Evolutionary conservation across 2,329 filamentous ascomycete genomes (phyloP), one percentile per base, ranked within the genome.

Genomic region (Aspergillus sojae): DNA sequence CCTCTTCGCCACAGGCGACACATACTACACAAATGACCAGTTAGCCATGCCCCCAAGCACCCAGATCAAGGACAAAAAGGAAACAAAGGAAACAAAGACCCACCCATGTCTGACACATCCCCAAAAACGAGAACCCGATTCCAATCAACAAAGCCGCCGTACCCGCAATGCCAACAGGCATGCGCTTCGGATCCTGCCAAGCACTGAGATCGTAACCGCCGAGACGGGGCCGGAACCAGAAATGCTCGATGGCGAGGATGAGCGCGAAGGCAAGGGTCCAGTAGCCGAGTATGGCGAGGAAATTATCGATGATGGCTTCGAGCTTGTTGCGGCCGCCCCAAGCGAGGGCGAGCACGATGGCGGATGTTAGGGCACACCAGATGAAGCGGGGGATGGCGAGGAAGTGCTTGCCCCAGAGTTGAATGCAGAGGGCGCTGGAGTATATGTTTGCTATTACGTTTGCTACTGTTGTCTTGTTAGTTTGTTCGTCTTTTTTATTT

Each of bases 31-130:
- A 4, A 14, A 48, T 14, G 3, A 14, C 28, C 12, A 14, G 16
- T 58, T 48, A 53, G 46, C 36, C 3, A n/a, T 14, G 5, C 30
- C 30, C 30, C 11, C 10, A 26, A 26, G 23, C 23, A 26, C 23
- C 23, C 23, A 26, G 23, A 26, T 26, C 23, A 26, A 26, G 23
- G 23, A 26, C 34, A 53, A 26, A 50, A 28, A 16, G 7, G 5
- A 30, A 7, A 2, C 3, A 19, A 7, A 19, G 4, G 30, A 50
- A 30, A 19, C 4, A 41, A 58, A 26, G 45, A 52, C 62, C 4
- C 63, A 71, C 68, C 68, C 68, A 70, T 26, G 66, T 68, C 60
- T 70, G 68, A 23, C 41, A 55, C 68, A 70, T 70, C 21, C 68
- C 68, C 10, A 68, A 32, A 39, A 67, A 67, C 28, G 52, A 58